A percentile compares a stretch with the other conserved stretches of the same genome.
These are phyloP conservation scores for Pyrus communis DNA, from an alignment of 306 rosid species.

Conservation along the genomic window DNA sequence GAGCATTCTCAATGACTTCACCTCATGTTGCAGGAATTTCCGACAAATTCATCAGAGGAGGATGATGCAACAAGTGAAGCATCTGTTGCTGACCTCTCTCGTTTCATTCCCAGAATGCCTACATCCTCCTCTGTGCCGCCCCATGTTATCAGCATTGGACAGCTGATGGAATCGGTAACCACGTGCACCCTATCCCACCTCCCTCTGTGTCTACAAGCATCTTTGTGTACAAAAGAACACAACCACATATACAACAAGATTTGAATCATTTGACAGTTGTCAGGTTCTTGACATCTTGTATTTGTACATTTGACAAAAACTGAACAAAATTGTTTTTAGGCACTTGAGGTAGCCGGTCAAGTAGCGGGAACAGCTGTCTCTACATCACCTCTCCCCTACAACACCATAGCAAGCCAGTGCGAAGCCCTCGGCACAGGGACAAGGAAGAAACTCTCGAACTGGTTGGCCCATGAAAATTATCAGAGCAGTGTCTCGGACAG, in stretches of 20 bases:
- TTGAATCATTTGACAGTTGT: not conserved
- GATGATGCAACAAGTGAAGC: slow-evolving; percentile 80
- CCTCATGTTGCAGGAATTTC: slow-evolving; percentile 53
- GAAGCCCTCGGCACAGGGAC: slow-evolving; percentile 88
- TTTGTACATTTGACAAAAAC: not conserved
- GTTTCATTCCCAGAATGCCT: slow-evolving; percentile 62
- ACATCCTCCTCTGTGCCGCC: slow-evolving; percentile 50
- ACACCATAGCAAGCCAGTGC: slow-evolving; percentile 89
- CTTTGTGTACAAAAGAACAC: not conserved
- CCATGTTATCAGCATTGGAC: slow-evolving; percentile 79
- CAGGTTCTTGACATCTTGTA: not conserved
- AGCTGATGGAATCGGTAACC: slow-evolving; percentile 83
- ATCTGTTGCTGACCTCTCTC: slow-evolving; percentile 65
- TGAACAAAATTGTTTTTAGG: slow-evolving; percentile 32
- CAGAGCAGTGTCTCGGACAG: slow-evolving; percentile 32
- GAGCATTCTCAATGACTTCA: not conserved
- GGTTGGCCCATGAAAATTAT: slow-evolving; percentile 76
- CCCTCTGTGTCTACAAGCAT: not conserved
- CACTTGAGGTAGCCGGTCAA: slow-evolving; percentile 93
- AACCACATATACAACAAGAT: not conserved
- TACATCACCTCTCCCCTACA: slow-evolving; percentile 83
- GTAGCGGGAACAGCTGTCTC: slow-evolving; percentile 81
- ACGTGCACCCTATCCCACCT: not conserved
- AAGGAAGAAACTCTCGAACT: slow-evolving; percentile 77
- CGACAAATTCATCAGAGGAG: slow-evolving; percentile 47